Base-by-base conservation (phyloP, 108 stramenopile genomes). In the Schizochytrium sp. region DNA sequence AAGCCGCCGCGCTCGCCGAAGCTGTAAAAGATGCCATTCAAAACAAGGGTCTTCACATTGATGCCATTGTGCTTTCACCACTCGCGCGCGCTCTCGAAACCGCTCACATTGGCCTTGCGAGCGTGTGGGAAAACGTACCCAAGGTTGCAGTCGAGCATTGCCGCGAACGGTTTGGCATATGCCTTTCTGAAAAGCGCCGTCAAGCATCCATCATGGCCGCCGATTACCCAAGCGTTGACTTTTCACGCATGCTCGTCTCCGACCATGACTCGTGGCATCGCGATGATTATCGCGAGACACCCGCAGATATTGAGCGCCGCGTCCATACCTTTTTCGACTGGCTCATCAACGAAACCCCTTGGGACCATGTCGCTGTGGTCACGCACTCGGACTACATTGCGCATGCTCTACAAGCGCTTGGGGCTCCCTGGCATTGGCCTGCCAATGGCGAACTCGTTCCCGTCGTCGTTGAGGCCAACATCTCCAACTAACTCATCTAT, bases 91-190 rank as follows among this genome's bases (percentile, higher is more conserved):
- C 76, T 25, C 45, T 83, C 10, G 19, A 83, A 45, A 83, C 76
- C 48, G 76, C 76, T 12, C 45, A 53, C 19, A 83, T 83, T 34
- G 76, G 48, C 16, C 51, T 83, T 18, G 51, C 44, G 12, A 23
- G 14, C 51, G 45, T 83, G 45, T 83, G 76, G 76, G 51, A 53
- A 10, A 28, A 55, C 2, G 76, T 83, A 0, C 76, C 76, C n/a
- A 83, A 53, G 45, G 45, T 83, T 12, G 76, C 76, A 21, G 76
- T 83, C 51, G 76, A 83, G 51, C 45, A 53, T 12, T 83, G 76
- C 51, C 76, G 76, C 51, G 76, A 83, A 45, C 76, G 76, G 19
- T 83, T 83, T 83, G 76, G 76, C 45, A 53, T 83, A 12, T 83
- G 76, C 51, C 76, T 83, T 34, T 83, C 76, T 6, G 76, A 83